Conservation (phyloP, 2,329 filamentous ascomycete genomes). For the Daldinia eschscholtzii region DNA sequence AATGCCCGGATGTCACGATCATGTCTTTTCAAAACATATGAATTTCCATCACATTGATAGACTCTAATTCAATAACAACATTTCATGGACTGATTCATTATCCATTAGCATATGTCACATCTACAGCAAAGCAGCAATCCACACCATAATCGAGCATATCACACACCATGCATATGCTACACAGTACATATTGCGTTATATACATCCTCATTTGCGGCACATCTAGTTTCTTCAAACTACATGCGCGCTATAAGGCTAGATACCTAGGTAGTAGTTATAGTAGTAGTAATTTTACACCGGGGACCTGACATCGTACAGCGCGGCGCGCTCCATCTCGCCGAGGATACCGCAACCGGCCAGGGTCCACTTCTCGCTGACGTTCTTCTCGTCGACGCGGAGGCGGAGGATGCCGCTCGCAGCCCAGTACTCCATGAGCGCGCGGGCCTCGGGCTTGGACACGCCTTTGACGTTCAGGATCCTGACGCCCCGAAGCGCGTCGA, state of each 20-base stretch:
- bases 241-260: too few relatives aligned
- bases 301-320: slow-evolving; percentile 54
- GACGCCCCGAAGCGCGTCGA: slow-evolving; percentile 64
- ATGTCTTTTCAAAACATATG: too few relatives aligned
- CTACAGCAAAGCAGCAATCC: not conserved
- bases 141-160: not conserved
- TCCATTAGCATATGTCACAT: not conserved
- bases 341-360: slow-evolving; percentile 84
- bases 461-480: slow-evolving; percentile 72
- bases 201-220: slow-evolving; percentile 14
- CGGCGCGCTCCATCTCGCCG: slow-evolving; percentile 81
- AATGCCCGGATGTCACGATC: too few relatives aligned
- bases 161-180: not conserved
- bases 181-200: slow-evolving; percentile 14
- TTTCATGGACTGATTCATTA: not conserved
- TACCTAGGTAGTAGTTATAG: not conserved
- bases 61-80: not conserved
- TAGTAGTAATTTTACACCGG: slow-evolving; percentile 20
- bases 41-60: not conserved
- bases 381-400: slow-evolving; percentile 74
- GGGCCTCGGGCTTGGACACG: slow-evolving; percentile 79
- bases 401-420: slow-evolving; percentile 85
- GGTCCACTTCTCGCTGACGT: slow-evolving; percentile 86
- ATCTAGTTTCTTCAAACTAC: not conserved
- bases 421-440: slow-evolving; percentile 92